phyloP scores from a whole-genome alignment of 2,329 filamentous ascomycete genomes.

The Ceratocystis huliohia region DNA sequence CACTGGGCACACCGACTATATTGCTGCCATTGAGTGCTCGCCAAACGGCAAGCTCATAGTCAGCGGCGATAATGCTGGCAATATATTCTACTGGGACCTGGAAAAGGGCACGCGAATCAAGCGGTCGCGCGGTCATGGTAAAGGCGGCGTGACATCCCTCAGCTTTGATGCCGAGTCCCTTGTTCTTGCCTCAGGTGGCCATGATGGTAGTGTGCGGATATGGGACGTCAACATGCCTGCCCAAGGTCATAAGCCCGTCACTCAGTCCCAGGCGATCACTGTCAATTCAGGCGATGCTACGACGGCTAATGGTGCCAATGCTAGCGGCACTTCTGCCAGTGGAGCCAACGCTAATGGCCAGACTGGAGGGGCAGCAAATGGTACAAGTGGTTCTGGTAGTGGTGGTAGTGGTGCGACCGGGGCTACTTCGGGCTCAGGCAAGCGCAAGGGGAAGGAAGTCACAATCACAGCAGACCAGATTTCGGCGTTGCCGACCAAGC shows the following conservation, averaged over 20 bases:
- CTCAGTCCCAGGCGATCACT: conserved; percentile 29
- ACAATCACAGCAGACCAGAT: conserved; percentile 89
- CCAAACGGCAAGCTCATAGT: conserved; percentile 85
- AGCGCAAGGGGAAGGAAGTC: conserved; percentile 81
- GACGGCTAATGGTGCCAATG: conserved; percentile 13
- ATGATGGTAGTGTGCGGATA: conserved; percentile 82
- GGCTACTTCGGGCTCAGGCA: conserved; percentile 28
- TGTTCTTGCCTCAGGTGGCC: conserved; percentile 77
- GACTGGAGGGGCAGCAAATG: conserved; percentile 23
- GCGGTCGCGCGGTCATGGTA: conserved; percentile 83
- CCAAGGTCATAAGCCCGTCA: conserved; percentile 47
- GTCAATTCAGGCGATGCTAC: conserved; percentile 19
- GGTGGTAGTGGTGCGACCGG: conserved; percentile 25
- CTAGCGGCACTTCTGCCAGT: conserved; percentile 29
- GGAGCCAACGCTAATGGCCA: conserved; percentile 33
- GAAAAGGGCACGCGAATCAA: conserved; percentile 77
- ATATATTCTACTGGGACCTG: conserved; percentile 90
- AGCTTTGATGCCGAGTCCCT: conserved; percentile 89
- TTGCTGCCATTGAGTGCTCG: conserved; percentile 73
- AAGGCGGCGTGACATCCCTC: conserved; percentile 85
- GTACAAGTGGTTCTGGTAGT: conserved; percentile 21
- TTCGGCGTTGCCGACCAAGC: conserved; percentile 89
- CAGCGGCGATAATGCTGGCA: conserved; percentile 75
- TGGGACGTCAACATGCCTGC: conserved; percentile 78
- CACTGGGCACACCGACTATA: conserved; percentile 76